Conservation (phyloP, 306 rosid genomes). For the Abrus precatorius region DNA sequence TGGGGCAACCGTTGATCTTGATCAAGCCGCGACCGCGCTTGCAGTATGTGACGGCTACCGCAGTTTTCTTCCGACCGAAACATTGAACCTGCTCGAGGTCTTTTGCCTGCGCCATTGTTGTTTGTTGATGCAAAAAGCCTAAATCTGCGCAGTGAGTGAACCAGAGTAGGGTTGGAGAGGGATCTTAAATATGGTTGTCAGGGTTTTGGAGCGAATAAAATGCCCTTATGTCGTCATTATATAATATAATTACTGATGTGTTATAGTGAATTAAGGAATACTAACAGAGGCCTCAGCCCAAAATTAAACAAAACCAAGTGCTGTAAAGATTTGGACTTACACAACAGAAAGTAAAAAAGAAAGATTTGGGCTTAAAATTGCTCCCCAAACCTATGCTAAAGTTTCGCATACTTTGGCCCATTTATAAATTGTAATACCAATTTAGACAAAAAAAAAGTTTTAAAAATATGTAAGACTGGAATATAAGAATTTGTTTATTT, state of each 20-base stretch:
- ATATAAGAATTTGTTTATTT: no score
- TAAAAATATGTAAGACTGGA: no score
- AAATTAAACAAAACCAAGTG: background rate
- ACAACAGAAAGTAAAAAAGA: no score
- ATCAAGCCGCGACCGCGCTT: slow-evolving; percentile 84
- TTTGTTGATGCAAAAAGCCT: slow-evolving; percentile 34
- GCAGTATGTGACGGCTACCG: slow-evolving; percentile 91
- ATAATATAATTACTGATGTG: background rate
- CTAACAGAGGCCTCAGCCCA: background rate
- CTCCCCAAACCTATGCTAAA: no score
- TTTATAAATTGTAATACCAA: no score
- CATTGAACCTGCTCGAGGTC: slow-evolving; percentile 74
- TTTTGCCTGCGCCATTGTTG: slow-evolving; percentile 46
- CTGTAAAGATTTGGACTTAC: no score
- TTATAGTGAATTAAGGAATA: background rate
- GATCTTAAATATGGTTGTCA: background rate
- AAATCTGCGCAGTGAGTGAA: background rate
- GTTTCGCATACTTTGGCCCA: no score
- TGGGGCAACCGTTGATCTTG: slow-evolving; percentile 89
- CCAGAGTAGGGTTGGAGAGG: rapidly evolving
- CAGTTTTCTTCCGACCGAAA: slow-evolving; percentile 91
- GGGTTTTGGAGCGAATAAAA: slow-evolving; percentile 11
- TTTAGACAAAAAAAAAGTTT: no score
- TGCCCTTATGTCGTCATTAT: background rate
- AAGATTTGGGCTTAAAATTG: no score